Conservation (phyloP, 176 grass and related monocot genomes). For the Juncus inflexus region DNA sequence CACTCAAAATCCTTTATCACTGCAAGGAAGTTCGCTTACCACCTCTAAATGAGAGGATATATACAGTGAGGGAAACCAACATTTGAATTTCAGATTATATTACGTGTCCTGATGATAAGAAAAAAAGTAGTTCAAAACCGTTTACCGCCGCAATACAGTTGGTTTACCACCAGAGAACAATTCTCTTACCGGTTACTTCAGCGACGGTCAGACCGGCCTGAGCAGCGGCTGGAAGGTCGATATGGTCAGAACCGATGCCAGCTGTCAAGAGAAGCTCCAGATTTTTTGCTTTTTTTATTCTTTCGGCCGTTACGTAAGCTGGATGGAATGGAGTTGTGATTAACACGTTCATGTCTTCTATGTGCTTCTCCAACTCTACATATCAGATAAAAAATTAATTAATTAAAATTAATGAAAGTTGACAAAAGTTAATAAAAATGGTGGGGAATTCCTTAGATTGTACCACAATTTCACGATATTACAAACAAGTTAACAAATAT, state of each 20-base stretch:
- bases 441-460: not conserved
- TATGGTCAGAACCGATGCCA: slow-evolving; percentile 87
- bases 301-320: slow-evolving; percentile 80
- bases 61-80: too few relatives aligned
- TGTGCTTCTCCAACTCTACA: slow-evolving; percentile 86
- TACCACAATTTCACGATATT: too few relatives aligned
- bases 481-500: too few relatives aligned
- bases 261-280: slow-evolving; percentile 83
- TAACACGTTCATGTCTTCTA: slow-evolving; percentile 78
- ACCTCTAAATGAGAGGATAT: too few relatives aligned
- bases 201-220: slow-evolving; percentile 74
- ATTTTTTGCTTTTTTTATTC: slow-evolving; percentile 88
- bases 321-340: slow-evolving; percentile 97
- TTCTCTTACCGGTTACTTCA: slow-evolving; percentile 51
- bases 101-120: too few relatives aligned
- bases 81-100: too few relatives aligned
- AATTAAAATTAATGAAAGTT: not conserved
- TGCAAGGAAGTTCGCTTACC: too few relatives aligned
- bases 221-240: slow-evolving; percentile 76
- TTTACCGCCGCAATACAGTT: too few relatives aligned
- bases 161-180: not conserved
- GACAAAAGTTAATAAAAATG: not conserved
- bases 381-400: slow-evolving; percentile 21
- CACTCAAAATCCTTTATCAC: too few relatives aligned
- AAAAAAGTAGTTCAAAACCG: too few relatives aligned